A percentile compares a stretch with the other conserved stretches of the same genome.
phyloP scores from a whole-genome alignment of 2,329 filamentous ascomycete species.

The Sarocladiaceae sp. region DNA sequence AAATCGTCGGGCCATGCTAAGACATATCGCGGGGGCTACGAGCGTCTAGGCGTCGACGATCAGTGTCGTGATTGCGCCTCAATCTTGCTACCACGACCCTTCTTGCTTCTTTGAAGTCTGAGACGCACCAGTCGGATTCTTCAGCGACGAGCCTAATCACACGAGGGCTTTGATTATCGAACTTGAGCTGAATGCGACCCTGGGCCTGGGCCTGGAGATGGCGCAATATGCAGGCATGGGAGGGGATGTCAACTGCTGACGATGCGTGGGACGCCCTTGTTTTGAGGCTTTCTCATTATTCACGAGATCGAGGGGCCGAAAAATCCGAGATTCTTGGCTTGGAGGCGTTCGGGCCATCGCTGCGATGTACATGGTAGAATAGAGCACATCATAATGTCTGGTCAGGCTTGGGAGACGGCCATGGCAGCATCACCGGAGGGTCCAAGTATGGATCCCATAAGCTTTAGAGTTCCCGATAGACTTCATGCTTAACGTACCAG shows the following conservation, averaged over 20 bases:
- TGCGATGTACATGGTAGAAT: too few species aligned
- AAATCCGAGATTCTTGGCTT: neutral
- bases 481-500: neutral
- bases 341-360: too few species aligned
- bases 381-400: neutral
- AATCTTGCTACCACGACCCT: neutral
- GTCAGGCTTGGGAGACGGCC: too few species aligned
- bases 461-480: constrained; percentile 5
- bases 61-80: constrained; percentile 9
- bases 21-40: neutral
- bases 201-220: neutral
- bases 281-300: neutral
- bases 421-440: too few species aligned
- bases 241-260: neutral
- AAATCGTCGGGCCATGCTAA: neutral
- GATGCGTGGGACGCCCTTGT: neutral
- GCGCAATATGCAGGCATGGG: neutral
- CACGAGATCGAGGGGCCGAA: neutral
- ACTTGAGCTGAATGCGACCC: neutral
- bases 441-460: too few species aligned
- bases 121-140: neutral
- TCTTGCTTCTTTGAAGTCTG: neutral
- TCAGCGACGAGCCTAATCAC: too few species aligned
- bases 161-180: neutral
- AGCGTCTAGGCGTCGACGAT: neutral